A percentile compares a stretch with the other conserved stretches of the same genome.
These are phyloP conservation scores for Capsicum chinense DNA, from an alignment of 257 asterid species.

Conservation along the genomic window DNA sequence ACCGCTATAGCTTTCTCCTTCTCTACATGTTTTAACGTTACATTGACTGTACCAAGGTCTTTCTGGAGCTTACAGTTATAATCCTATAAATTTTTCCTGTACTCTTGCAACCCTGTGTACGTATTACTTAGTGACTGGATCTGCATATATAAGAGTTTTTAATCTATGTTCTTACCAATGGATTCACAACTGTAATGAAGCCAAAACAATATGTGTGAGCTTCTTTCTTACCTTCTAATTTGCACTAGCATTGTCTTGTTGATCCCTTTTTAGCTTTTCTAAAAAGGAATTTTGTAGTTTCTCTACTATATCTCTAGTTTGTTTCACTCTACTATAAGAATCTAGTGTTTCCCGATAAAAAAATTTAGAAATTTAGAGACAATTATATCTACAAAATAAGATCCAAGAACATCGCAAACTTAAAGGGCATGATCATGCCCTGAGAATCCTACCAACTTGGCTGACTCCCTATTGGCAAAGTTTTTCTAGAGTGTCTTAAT, in stretches of 20 bases:
- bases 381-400: background rate
- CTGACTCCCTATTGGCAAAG: conserved; percentile 66
- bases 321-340: conserved; percentile 64
- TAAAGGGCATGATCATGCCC: background rate
- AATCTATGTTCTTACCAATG: background rate
- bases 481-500: conserved; percentile 67
- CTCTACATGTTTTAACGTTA: conserved; percentile 75
- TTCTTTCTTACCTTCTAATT: conserved; percentile 62
- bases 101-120: conserved; percentile 78
- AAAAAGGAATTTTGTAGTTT: conserved; percentile 63
- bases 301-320: conserved; percentile 64
- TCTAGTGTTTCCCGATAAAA: conserved; percentile 70
- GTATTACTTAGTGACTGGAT: conserved; percentile 68
- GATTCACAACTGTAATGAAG: conserved; percentile 19
- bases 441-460: conserved; percentile 60
- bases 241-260: conserved; percentile 57
- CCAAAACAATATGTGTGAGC: background rate
- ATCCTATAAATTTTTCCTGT: conserved; percentile 79
- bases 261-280: conserved; percentile 76
- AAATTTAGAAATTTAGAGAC: conserved; percentile 16
- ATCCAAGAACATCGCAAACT: background rate
- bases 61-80: conserved; percentile 83
- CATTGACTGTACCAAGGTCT: conserved; percentile 64
- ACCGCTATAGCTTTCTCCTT: conserved; percentile 73
- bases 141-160: conserved; percentile 46